Conservation (phyloP, 2,329 filamentous ascomycete genomes). For the Sporothrix brasiliensis region DNA sequence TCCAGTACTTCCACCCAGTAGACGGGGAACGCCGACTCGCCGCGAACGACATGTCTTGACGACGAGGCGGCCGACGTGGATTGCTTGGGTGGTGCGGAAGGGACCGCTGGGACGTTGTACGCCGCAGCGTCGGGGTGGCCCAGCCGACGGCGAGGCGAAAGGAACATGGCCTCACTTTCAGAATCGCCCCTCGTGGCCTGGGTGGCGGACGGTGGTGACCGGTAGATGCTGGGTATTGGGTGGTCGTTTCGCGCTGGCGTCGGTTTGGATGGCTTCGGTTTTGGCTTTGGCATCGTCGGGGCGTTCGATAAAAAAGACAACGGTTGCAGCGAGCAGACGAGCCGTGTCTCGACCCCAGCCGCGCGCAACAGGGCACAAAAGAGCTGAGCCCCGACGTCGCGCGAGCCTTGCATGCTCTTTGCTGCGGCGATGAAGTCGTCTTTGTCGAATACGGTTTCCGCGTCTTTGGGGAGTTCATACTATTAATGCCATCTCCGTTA, state of each 20-base stretch:
- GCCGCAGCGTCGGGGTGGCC: conserved; percentile 59
- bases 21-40: conserved; percentile 78
- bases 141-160: conserved; percentile 52
- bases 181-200: conserved; percentile 25
- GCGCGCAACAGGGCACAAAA: conserved; percentile 85
- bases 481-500: conserved; percentile 36
- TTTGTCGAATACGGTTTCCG: conserved; percentile 69
- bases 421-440: conserved; percentile 75
- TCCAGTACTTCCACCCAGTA: conserved; percentile 97
- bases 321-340: conserved; percentile 89
- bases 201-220: conserved; percentile 28
- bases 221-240: conserved; percentile 47
- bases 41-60: conserved; percentile 52
- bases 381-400: conserved; percentile 86
- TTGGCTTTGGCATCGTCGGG: conserved; percentile 52
- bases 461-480: conserved; percentile 62
- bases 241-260: conserved; percentile 44
- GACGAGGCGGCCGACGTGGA: conserved; percentile 43
- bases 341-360: conserved; percentile 76
- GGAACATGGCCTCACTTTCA: neutral
- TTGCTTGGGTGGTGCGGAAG: conserved; percentile 34
- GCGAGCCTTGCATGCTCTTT: conserved; percentile 71
- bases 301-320: conserved; percentile 66
- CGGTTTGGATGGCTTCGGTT: conserved; percentile 37
- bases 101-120: conserved; percentile 53